Evolutionary conservation across 2,329 filamentous ascomycete genomes (phyloP), one percentile per base, ranked within the genome.

Genomic region (Neospermospora avenae): DNA sequence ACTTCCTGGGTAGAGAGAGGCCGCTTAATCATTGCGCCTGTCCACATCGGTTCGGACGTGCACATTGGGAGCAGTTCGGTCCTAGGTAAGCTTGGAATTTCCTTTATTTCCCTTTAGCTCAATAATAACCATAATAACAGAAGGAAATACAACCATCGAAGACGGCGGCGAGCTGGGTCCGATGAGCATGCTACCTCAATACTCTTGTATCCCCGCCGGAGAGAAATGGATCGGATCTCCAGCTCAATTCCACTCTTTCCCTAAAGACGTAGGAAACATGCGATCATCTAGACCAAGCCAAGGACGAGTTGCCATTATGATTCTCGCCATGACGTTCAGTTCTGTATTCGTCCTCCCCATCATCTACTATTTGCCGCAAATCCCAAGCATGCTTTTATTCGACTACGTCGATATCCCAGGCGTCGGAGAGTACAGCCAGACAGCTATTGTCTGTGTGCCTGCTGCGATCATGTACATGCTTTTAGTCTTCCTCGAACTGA

Each of bases 381-480:
- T 57, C 11, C 55, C 55, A 34, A 48, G 41, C 22, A 49, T 57
- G 42, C 42, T 57, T 16, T 28, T 57, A 11, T 57, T 57, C 42
- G 55, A 57, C 5, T 57, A 20, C 31, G 28, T 48, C 42, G 37
- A 10, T 4, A 48, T 57, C 31, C 55, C 56, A 20, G 31, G 46
- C 6, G 16, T 58, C n/a, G 56, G 46, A n/a, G 45, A 20, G 48
- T 58, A 42, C 13, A 37, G 34, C 31, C 56, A 58, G 22, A 58
- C 56, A 13, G 56, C 45, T 6, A 58, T 58, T n/a, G 56, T 52
- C 18, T 58, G 24, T 14, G 46, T 58, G 13, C 56, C 56, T 35
- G 55, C 55, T 52, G 55, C 55, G 6, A 49, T 57, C 55, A 55
- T 53, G 37, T 58, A 58, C 46, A 52, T 58, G 34, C 28, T 58